Evolutionary conservation across 176 grass and related monocot species (phyloP), one percentile per base, ranked within the genome.

Genomic region (Miscanthus lutarioriparius): DNA sequence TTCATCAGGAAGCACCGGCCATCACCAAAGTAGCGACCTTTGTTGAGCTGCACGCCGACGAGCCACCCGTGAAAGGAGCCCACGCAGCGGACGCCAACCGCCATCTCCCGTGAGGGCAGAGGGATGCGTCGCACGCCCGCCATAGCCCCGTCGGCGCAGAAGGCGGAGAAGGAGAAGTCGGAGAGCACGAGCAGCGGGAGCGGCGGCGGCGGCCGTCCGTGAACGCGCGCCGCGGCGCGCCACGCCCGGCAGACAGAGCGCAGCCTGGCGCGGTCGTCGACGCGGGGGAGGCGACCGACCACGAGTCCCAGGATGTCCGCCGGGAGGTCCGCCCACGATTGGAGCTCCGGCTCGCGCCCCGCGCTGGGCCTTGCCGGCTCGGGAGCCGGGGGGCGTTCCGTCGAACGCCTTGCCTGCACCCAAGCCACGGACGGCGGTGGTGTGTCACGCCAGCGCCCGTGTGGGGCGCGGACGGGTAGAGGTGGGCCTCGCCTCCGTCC

Each of bases 1-100:
- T 84, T 58, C 75, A 88, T 33, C 75, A 88, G 30, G 81, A 88
- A 88, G 75, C 87, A 84, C 59, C 61, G 26, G 17, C 14, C 44
- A 1, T 88, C 87, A 3, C 87, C 87, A 44, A 54, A 73, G 74
- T 74, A 84, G 44, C 67, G 75, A 16, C 66, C 80, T 73, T 79
- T 11, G 25, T 67, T 84, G 25, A 47, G 75, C 75, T 30, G 75
- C 81, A 79, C 87, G 58, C 67, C 58, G 10, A 38, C 87, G 36
- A 88, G 87, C 87, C 87, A 84, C 0, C 59, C 87, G 5, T 79
- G 58, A 10, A 65, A 88, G 19, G 87, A 72, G 58, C 81, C 87
- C 9, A 84, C 81, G 81, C 87, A 88, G 3, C 81, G 87, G 35
- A 79, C 44, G 62, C 79, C 58, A 14, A 25, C 74, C 16, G 2